Conservation (phyloP, 2,329 filamentous ascomycete species). For the Fusarium piperis region DNA sequence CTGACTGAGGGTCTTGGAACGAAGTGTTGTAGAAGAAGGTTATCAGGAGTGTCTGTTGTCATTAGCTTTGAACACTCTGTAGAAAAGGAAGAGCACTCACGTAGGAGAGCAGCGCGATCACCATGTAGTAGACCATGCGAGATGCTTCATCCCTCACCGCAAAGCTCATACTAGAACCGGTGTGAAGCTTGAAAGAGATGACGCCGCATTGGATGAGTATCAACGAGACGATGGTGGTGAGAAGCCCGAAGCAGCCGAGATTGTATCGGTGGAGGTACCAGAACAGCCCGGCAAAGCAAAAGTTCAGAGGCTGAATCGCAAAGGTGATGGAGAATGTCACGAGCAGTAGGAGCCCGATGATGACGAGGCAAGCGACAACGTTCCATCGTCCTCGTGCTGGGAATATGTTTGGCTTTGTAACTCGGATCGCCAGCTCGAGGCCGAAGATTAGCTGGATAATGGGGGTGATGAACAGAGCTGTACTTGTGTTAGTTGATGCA, state of each 20-base stretch:
- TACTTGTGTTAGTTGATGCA: slow-evolving; percentile 35
- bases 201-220: slow-evolving; percentile 61
- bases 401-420: slow-evolving; percentile 65
- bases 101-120: slow-evolving; percentile 64
- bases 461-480: slow-evolving; percentile 71
- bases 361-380: slow-evolving; percentile 64
- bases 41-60: slow-evolving; percentile 63
- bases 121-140: slow-evolving; percentile 75
- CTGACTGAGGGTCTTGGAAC: slow-evolving; percentile 51
- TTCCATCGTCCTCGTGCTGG: slow-evolving; percentile 68
- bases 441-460: slow-evolving; percentile 74
- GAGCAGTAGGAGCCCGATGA: slow-evolving; percentile 62
- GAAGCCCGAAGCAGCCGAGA: slow-evolving; percentile 63
- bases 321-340: slow-evolving; percentile 68
- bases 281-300: slow-evolving; percentile 74
- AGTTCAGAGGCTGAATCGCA: slow-evolving; percentile 63
- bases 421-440: slow-evolving; percentile 67
- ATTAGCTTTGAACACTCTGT: slow-evolving; percentile 43
- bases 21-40: slow-evolving; percentile 71
- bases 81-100: slow-evolving; percentile 52
- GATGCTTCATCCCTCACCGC: slow-evolving; percentile 72
- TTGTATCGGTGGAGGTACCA: slow-evolving; percentile 73
- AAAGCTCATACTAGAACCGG: slow-evolving; percentile 63
- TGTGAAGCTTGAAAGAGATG: slow-evolving; percentile 67
- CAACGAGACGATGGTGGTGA: slow-evolving; percentile 60